Conservation (phyloP, 169 alveolate genomes). For the Eimeria tenella region DNA sequence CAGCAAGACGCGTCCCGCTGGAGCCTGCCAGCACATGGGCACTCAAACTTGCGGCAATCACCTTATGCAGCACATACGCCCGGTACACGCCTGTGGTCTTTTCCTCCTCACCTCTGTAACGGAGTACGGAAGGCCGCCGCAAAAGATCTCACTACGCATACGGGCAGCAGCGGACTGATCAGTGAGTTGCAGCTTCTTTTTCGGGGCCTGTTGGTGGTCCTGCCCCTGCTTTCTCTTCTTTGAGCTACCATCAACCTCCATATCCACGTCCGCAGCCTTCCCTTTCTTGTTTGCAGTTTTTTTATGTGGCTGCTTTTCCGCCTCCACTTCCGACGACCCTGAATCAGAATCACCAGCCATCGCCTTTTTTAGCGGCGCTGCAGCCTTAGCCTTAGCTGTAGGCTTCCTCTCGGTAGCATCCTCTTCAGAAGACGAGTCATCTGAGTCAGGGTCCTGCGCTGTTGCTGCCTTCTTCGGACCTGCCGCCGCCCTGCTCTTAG, state of each 20-base stretch:
- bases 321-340: constrained; percentile 5
- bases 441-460: constrained; percentile 27
- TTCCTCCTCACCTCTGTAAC: constrained; percentile 87
- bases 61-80: not conserved
- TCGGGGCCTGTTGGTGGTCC: constrained; percentile 77
- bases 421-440: constrained; percentile 44
- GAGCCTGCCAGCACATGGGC: constrained; percentile 37
- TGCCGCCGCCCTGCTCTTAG: constrained; percentile 24
- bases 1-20: constrained; percentile 70
- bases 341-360: constrained; percentile 7
- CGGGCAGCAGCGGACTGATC: constrained; percentile 72
- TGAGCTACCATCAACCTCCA: constrained; percentile 69
- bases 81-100: not conserved
- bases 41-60: not conserved
- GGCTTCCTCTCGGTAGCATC: constrained; percentile 25
- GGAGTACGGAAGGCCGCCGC: constrained; percentile 92
- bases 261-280: not conserved
- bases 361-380: constrained; percentile 25
- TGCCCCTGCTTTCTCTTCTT: constrained; percentile 53
- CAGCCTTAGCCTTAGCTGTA: constrained; percentile 40
- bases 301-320: not conserved
- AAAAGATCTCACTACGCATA: constrained; percentile 88
- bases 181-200: constrained; percentile 82
- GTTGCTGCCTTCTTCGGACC: constrained; percentile 12
- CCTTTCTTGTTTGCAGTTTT: not conserved